Evolutionary conservation across 1,284 basidiomycete species (phyloP), one percentile per base, ranked within the genome.

Genomic region (Dichomitus squalens): DNA sequence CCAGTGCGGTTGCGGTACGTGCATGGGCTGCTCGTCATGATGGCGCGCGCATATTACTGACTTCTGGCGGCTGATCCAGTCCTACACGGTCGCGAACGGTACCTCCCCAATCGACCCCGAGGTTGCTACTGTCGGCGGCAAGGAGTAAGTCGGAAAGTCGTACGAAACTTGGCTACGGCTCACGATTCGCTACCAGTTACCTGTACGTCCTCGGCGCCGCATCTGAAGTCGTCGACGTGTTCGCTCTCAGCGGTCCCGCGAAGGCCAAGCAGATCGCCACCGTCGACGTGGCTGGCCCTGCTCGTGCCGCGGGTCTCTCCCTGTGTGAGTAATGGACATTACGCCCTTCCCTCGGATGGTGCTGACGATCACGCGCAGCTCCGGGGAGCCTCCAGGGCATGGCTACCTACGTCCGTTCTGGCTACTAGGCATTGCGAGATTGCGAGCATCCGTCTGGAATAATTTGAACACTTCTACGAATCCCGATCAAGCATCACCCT

Each of bases 361-460:
- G 34, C 27, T 48, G 40, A 54, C 49, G 4, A 8, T n/a, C 7
- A 16, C 14, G n/a, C 33, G 25, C 44, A 76, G 76, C 68, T 63
- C 63, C 66, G 3, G 66, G 66, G 38, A 77, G 77, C 62, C 57
- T 79, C 12, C 76, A 79, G 55, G 77, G 77, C 38, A 77, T 78
- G 76, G 71, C 76, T 9, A 68, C 73, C 18, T 79, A 76, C 60
- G 65, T 77, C 59, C 68, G 63, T 20, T 39, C 38, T 6, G 38
- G 16, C 38, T 39, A 20, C 38, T 20, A 39, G n/a, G n/a, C n/a
- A n/a, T n/a, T n/a, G n/a, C n/a, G n/a, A n/a, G n/a, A n/a, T n/a
- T n/a, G n/a, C n/a, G n/a, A n/a, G n/a, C n/a, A n/a, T n/a, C n/a
- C n/a, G n/a, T n/a, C n/a, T n/a, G n/a, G n/a, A n/a, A n/a, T n/a